Conservation (phyloP, 306 rosid species). For the Castanea sativa region DNA sequence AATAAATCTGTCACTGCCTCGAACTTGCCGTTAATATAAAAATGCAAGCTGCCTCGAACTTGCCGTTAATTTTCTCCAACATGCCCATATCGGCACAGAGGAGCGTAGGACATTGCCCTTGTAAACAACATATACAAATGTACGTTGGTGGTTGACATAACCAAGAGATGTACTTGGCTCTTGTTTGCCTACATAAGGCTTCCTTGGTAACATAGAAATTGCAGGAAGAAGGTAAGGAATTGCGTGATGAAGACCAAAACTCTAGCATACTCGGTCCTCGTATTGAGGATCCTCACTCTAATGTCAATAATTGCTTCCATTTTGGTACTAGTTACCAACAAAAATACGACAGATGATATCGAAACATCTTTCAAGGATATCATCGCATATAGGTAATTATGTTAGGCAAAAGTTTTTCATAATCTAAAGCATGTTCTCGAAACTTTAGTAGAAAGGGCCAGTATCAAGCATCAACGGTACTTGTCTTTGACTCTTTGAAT, state of each 20-base stretch:
- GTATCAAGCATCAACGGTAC: too few relatives aligned
- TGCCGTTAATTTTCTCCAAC: too few relatives aligned
- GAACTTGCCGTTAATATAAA: too few relatives aligned
- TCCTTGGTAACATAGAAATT: neutral
- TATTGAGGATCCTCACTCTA: conserved; percentile 43
- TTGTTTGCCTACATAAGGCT: neutral
- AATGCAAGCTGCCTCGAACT: too few relatives aligned
- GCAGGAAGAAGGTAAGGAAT: neutral
- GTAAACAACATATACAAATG: too few relatives aligned
- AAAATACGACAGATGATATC: conserved; percentile 13
- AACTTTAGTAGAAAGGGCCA: neutral
- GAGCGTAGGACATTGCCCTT: too few relatives aligned
- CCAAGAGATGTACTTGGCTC: neutral
- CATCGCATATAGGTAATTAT: conserved; percentile 30
- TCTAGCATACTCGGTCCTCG: conserved; percentile 34
- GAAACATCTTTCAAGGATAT: conserved; percentile 31
- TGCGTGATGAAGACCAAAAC: neutral
- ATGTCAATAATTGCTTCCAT: conserved; percentile 31
- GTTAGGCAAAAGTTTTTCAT: neutral
- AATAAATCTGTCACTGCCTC: too few relatives aligned
- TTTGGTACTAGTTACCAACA: conserved; percentile 28
- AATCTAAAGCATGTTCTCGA: neutral
- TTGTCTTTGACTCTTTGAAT: too few relatives aligned
- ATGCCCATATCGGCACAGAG: too few relatives aligned
- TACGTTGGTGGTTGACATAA: too few relatives aligned